Base-by-base conservation (phyloP, 2,329 filamentous ascomycete genomes). In the Graphilbum sp. region DNA sequence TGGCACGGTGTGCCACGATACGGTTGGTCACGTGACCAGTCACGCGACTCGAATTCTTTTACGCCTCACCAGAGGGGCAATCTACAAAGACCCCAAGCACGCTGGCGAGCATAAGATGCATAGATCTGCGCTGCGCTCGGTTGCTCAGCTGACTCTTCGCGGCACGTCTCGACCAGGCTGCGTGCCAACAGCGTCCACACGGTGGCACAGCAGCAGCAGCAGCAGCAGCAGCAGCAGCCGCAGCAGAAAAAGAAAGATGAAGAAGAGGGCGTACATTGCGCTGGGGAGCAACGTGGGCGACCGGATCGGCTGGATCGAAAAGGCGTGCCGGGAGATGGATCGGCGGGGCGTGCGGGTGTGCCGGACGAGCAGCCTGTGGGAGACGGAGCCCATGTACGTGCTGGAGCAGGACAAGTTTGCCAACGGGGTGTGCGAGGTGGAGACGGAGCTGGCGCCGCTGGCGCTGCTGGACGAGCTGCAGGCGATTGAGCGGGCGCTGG, bases 331-430 rank as follows among this genome's bases (percentile, higher is more conserved):
- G 33, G 72, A 80, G 52, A 85, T 98, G 74, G 74, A 82, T 45
- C 62, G 66, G 33, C 66, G 72, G 18, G 76, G 75, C 25, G 84
- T 96, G 52, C 72, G 60, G 38, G 70, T 98, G 30, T 68, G 74
- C 50, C 69, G 78, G 49, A 94, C 88, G 0, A 96, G 88, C 55
- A 79, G 76, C 43, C 64, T 98, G 3, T 98, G 90, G 71, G 86
- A 96, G 61, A 98, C 88, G 4, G 76, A 84, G 49, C 85, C 90
- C 18, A 98, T 98, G 90, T 98, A 98, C 57, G 81, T 95, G 45
- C 63, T 81, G 45, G 80, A 95, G 45, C 90, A 98, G 56, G 76
- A 77, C 45, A 72, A 73, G 23, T 98, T 98, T 53, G 63, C 95
- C 35, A 98, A 98, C 54, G 90, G 86, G 17, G 87, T 78, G 41